Evolutionary conservation across 495 filamentous ascomycete genomes (phyloP), one percentile per base, ranked within the genome.

Genomic region (Cercophora sp.): DNA sequence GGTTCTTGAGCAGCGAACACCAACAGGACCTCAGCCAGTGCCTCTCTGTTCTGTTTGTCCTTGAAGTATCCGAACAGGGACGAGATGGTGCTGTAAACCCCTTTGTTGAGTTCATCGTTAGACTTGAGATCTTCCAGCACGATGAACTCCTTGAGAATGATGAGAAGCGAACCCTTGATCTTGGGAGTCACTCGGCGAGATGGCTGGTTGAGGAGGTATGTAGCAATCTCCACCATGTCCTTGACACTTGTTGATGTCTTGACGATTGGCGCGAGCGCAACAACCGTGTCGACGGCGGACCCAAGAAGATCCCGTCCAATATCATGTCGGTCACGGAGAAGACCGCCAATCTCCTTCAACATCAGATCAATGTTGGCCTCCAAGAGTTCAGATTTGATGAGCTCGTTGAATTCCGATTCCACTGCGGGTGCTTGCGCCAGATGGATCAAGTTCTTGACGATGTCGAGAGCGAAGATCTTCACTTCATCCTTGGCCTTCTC

Each of bases 401-500:
- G 62, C 45, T 80, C 74, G n/a, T 79, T 69, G 70, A 83, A 80
- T 50, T 81, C 77, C 16, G 70, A 76, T 64, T 76, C 57, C 54
- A 57, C 51, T 65, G 79, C 75, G 42, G 64, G 69, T 61, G 72
- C 70, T 73, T 64, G 59, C 4, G 82, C 76, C 27, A 85, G 66
- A 6, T 70, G 64, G 40, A 88, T 72, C 43, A 96, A 75, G 26
- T 74, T 80, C 51, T 77, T 74, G 29, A 97, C 59, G 36, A 96
- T 84, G 11, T 86, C 78, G 18, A 98, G 70, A 1, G 91, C 79
- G 63, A 87, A 96, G 0, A 86, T 62, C 57, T 91, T 92, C 54
- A 97, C 92, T 49, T 91, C 85, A 55, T 96, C 90, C 62, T 91
- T 94, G 5, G 86, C 82, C 31, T 87, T 92, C 35, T 82, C 79